Conservation (phyloP, 2,329 filamentous ascomycete genomes). For the Xylaria sp. region DNA sequence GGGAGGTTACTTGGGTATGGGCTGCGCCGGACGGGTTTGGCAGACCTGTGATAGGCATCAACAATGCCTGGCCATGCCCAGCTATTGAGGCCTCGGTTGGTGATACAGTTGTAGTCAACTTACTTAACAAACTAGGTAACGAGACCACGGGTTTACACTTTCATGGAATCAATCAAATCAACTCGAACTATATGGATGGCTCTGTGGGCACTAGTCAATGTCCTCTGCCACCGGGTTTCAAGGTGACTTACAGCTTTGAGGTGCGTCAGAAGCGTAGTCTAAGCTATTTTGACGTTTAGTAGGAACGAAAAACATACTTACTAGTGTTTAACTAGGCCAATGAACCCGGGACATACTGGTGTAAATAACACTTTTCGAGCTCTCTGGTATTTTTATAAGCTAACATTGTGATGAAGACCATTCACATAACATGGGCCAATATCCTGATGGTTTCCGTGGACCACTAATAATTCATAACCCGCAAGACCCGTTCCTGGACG, state of each 20-base stretch:
- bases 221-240: constrained; percentile 61
- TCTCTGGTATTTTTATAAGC: neutral
- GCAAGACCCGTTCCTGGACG: constrained; percentile 60
- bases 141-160: constrained; percentile 65
- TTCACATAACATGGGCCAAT: constrained; percentile 71
- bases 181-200: constrained; percentile 69
- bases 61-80: constrained; percentile 72
- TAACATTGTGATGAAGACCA: constrained; percentile 57
- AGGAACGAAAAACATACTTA: constrained; percentile 11
- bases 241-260: constrained; percentile 67
- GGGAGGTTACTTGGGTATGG: constrained; percentile 70
- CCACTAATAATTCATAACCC: constrained; percentile 69
- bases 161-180: constrained; percentile 70
- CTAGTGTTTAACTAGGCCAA: constrained; percentile 48
- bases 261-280: constrained; percentile 48
- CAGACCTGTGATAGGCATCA: constrained; percentile 71
- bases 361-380: constrained; percentile 43
- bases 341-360: constrained; percentile 59
- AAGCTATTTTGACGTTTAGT: neutral
- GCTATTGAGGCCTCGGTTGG: constrained; percentile 64
- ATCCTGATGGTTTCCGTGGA: constrained; percentile 73
- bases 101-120: constrained; percentile 61
- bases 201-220: constrained; percentile 67
- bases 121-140: constrained; percentile 62
- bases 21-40: constrained; percentile 69